Base-by-base conservation (phyloP, 106 monocot species). In the Alisma plantagoaquatica region DNA sequence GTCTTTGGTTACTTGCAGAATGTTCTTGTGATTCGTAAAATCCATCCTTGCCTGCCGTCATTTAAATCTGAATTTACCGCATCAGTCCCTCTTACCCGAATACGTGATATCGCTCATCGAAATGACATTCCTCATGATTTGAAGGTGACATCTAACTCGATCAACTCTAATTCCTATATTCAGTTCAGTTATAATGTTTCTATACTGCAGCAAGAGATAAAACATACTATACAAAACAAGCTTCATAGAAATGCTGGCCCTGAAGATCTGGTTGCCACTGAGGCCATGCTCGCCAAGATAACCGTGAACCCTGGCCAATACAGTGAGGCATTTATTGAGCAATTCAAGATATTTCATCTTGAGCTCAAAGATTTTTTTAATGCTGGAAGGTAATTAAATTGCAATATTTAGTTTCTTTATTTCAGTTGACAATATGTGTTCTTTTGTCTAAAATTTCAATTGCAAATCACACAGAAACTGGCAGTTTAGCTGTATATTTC, bases 171-270 rank as follows among this genome's bases (percentile, higher is more conserved):
- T n/a, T 3, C 41, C 9, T n/a, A 35, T 33, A n/a, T n/a, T n/a
- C n/a, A n/a, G n/a, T n/a, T n/a, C n/a, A n/a, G n/a, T n/a, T n/a
- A n/a, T n/a, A n/a, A n/a, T n/a, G n/a, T n/a, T n/a, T n/a, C n/a
- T n/a, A n/a, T n/a, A n/a, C n/a, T n/a, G 23, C 80, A 94, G 94
- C 94, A 94, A 94, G 94, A 94, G 69, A 94, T 94, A 26, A 94
- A 94, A 32, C 94, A 94, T 60, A 87, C 94, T 41, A 94, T 94
- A 57, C 94, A 94, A 77, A 94, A 94, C 73, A 94, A 94, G 67
- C 87, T 94, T 66, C 94, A 94, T 16, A 77, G 94, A 1, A 84
- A 81, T 84, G 94, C 94, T 74, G 94, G 94, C 14, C 94, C 94
- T 49, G 94, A 94, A 84, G 94, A 94, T 75, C 63, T 94, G 56